These are phyloP conservation scores for Penicillium lividum DNA, from an alignment of 495 filamentous ascomycete genomes.

Conservation along the genomic window DNA sequence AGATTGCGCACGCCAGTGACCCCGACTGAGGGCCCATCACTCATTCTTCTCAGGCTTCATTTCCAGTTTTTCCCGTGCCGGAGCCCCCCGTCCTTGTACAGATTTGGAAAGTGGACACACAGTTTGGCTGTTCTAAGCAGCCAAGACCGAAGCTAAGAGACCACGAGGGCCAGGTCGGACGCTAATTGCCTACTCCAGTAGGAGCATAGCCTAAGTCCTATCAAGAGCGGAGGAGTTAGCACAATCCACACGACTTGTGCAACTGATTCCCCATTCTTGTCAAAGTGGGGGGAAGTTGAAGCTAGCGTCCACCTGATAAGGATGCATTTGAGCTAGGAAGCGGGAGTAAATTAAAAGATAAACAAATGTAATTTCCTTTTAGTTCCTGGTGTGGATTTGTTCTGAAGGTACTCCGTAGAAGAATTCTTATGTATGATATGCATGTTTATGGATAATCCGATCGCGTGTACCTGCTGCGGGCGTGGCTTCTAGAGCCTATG, in stretches of 20 bases:
- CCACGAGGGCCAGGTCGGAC: constrained; percentile 14
- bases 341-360: constrained; percentile 2
- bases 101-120: constrained; percentile 1
- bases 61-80: not conserved
- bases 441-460: constrained; percentile 2
- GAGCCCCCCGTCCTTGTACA: not conserved
- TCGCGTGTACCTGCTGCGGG: constrained; percentile 16
- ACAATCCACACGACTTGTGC: constrained; percentile 10
- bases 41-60: not conserved
- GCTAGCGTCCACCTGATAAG: not conserved
- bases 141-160: constrained; percentile 16
- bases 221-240: constrained; percentile 5
- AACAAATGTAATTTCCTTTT: no score
- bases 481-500: constrained; percentile 13
- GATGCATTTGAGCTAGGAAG: not conserved
- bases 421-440: not conserved
- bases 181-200: constrained; percentile 4
- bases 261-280: constrained; percentile 5
- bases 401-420: not conserved
- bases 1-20: not conserved
- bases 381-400: no score
- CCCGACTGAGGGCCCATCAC: not conserved
- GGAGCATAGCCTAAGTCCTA: constrained; percentile 3
- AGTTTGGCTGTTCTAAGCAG: not conserved
- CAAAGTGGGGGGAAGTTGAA: not conserved